Conservation (phyloP, 768 basidiomycete genomes). For the Trametes coccinea region DNA sequence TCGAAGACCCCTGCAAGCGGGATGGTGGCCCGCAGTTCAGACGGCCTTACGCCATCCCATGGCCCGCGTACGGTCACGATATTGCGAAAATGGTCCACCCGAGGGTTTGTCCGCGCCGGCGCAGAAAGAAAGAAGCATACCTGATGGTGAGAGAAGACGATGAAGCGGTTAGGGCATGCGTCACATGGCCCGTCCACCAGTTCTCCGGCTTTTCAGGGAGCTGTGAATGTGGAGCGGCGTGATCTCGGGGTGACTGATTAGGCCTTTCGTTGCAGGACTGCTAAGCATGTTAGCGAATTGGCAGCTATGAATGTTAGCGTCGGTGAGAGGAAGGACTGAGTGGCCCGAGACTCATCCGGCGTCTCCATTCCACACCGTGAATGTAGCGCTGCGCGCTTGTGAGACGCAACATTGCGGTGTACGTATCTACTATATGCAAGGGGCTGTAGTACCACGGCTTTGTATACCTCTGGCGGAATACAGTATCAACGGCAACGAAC, state of each 20-base stretch:
- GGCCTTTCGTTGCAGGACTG: neutral
- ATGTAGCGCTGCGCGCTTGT: neutral
- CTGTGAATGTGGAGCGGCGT: neutral
- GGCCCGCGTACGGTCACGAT: conserved; percentile 4
- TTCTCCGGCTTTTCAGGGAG: neutral
- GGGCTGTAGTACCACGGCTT: too few relatives aligned
- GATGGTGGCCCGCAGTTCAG: neutral
- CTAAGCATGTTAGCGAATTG: neutral
- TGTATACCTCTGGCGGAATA: too few relatives aligned
- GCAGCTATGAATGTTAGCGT: neutral
- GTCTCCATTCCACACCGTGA: neutral
- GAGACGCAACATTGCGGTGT: too few relatives aligned
- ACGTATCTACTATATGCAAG: too few relatives aligned
- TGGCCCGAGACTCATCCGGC: conserved; percentile 3
- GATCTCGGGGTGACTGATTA: neutral
- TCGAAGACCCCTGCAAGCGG: neutral
- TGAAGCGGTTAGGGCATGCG: neutral
- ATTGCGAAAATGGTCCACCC: conserved; percentile 17
- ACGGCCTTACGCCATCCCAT: conserved; percentile 3
- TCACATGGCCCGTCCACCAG: conserved; percentile 10
- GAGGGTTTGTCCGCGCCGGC: conserved; percentile 14
- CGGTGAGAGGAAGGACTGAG: neutral
- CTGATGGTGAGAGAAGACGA: neutral
- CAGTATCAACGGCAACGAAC: too few relatives aligned
- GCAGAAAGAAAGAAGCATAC: neutral